phyloP scores from a whole-genome alignment of 1,284 basidiomycete genomes.

The Ustilago loliicola region DNA sequence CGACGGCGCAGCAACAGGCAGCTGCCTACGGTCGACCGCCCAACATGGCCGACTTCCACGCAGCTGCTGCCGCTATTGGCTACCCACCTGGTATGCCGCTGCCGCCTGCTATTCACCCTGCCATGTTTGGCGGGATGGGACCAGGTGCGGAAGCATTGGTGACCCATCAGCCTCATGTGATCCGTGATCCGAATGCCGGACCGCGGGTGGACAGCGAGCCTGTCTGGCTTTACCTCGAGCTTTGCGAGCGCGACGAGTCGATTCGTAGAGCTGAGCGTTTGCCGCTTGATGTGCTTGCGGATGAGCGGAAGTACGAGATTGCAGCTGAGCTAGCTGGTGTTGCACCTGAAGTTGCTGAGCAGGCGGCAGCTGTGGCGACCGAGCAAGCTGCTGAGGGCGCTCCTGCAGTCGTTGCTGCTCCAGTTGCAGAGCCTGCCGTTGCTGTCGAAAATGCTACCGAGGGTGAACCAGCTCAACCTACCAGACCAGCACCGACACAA shows the following conservation, averaged over 20 bases:
- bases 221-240: constrained; percentile 67
- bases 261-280: constrained; percentile 33
- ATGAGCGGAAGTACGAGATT: constrained; percentile 33
- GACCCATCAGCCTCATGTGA: constrained; percentile 37
- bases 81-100: constrained; percentile 47
- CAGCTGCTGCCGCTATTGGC: constrained; percentile 40
- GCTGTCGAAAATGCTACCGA: constrained; percentile 1
- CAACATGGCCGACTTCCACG: constrained; percentile 49
- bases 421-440: not conserved
- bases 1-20: constrained; percentile 44
- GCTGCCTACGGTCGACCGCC: constrained; percentile 40
- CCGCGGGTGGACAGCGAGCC: constrained; percentile 67
- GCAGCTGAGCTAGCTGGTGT: constrained; percentile 20
- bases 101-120: constrained; percentile 38
- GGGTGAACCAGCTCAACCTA: not conserved
- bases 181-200: constrained; percentile 54
- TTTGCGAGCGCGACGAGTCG: constrained; percentile 61
- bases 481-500: not conserved
- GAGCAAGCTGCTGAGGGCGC: not conserved
- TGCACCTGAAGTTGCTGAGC: constrained; percentile 1
- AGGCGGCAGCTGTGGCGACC: not conserved
- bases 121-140: constrained; percentile 30
- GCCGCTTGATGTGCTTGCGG: constrained; percentile 29
- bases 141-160: constrained; percentile 29
- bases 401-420: not conserved